Evolutionary conservation across 1,284 basidiomycete genomes (phyloP), one percentile per base, ranked within the genome.

Genomic region (Naganishia albida): DNA sequence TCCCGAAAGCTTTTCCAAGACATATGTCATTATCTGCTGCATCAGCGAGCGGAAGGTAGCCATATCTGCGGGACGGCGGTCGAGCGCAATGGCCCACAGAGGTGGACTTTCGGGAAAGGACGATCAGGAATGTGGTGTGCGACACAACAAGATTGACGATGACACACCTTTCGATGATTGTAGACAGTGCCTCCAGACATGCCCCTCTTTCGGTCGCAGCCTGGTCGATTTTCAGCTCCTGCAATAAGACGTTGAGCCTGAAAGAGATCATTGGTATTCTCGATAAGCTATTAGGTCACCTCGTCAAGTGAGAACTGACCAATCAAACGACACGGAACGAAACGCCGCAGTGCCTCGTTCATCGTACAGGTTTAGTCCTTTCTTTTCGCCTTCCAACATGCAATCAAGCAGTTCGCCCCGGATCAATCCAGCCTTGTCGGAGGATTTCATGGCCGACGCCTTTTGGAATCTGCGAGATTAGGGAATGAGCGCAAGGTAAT

Each of bases 1-100:
- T 23, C 80, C 80, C 8, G 81, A 81, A 0, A 83, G 75, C 72
- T 83, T 83, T 44, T 79, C 78, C 72, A 82, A 79, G 2, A 82
- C 82, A 68, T 81, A 82, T 16, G 69, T 75, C 72, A 82, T 75
- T 28, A 81, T 73, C 52, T 70, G 70, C 26, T 81, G 73, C 72
- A 82, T 76, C 53, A 80, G 70, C 30, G 73, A 67, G 23, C 75
- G 75, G 72, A 81, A 82, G 6, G 74, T 73, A 2, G 65, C 68
- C 43, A 73, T 70, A 2, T 70, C 74, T 0, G 40, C 68, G 0
- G 67, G 67, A 26, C 77, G 77, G 3, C 66, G 64, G 26, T 73
- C 64, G 18, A 83, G 73, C 13, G 78, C 75, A 0, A 64, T 64
- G 16, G 74, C 72, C 1, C 78, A 78, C 4, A 82, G 70, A 52